Evolutionary conservation across 768 basidiomycete species (phyloP), one percentile per base, ranked within the genome.

Genomic region (Steccherinum ochraceum): DNA sequence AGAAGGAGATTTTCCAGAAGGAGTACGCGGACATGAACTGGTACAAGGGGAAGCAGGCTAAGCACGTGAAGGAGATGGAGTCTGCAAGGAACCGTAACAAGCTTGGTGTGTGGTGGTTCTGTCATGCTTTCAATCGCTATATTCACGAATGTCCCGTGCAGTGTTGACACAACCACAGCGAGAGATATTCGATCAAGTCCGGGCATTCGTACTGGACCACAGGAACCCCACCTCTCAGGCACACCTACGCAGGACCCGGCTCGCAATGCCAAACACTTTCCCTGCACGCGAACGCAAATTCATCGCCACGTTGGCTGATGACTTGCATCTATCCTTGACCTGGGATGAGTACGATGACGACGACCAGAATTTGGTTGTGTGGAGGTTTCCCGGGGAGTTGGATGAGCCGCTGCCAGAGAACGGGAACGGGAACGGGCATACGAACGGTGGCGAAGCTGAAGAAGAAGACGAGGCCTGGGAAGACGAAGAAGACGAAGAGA

Each of bases 301-400:
- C 61, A 82, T 98, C 26, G 75, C 70, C 35, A 81, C 78, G 23
- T 73, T 99, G 19, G 83, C 87, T 4, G 76, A 80, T 39, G 85
- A 93, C 45, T 66, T 98, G 41, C 83, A 90, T 62, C 76, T 98
- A 12, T 75, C 68, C 19, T 63, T 94, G 23, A 73, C 84, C n/a
- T 99, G 93, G 92, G 95, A 98, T 62, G 93, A 94, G 62, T 93
- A 83, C 58, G 88, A 93, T 54, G 88, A 87, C 5, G 72, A 90
- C 43, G 89, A 90, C 53, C 74, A 81, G 61, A 89, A 89, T 59
- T 61, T 93, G 21, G 80, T 89, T 40, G 85, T 84, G 18, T 81
- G 77, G 73, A 65, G 78, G 41, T 73, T 87, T 54, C 85, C 86
- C 1, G 73, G 63, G 48, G 25, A 67, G 64, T 48, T 62, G 30